Evolutionary conservation across 2,329 filamentous ascomycete species (phyloP).

Genomic region (Magnaporthales sp.): DNA sequence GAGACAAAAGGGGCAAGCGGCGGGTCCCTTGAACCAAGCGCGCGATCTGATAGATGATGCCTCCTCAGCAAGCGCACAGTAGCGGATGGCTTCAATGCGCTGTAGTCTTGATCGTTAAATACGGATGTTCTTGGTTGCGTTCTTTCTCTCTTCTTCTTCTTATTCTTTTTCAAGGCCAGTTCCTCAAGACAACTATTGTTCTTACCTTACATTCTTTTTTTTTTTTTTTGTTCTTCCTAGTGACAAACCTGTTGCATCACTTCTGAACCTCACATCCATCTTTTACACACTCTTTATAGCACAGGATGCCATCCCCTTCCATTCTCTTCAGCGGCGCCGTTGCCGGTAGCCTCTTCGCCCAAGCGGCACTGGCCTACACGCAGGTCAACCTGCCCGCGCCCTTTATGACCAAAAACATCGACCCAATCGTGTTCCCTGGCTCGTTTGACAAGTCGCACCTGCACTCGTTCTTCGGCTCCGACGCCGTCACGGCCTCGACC

Average conservation of each 20-base stretch:
- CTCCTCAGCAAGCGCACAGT: neutral
- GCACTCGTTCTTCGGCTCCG: slow-evolving; percentile 35
- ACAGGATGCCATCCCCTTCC: slow-evolving; percentile 2
- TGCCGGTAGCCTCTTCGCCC: neutral
- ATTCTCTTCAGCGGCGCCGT: slow-evolving; percentile 2
- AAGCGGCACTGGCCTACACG: slow-evolving; percentile 6
- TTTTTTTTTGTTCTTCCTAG: neutral
- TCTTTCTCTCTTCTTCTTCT: too few species aligned
- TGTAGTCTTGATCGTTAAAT: neutral
- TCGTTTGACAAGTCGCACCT: slow-evolving; percentile 28
- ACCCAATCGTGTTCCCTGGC: slow-evolving; percentile 32
- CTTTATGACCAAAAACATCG: slow-evolving; percentile 36
- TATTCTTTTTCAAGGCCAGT: neutral
- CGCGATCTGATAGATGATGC: neutral
- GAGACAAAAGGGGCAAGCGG: neutral
- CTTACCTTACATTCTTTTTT: neutral
- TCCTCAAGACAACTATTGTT: neutral
- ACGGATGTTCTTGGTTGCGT: neutral
- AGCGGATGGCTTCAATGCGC: neutral
- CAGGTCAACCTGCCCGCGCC: slow-evolving; percentile 8
- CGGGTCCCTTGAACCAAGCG: neutral
- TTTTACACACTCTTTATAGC: neutral
- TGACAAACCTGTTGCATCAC: neutral
- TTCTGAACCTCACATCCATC: too few species aligned
- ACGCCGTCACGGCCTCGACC: slow-evolving; percentile 28